Evolutionary conservation across 805 yeast genomes (phyloP).

Genomic region (Teunomyces aglyptinius): DNA sequence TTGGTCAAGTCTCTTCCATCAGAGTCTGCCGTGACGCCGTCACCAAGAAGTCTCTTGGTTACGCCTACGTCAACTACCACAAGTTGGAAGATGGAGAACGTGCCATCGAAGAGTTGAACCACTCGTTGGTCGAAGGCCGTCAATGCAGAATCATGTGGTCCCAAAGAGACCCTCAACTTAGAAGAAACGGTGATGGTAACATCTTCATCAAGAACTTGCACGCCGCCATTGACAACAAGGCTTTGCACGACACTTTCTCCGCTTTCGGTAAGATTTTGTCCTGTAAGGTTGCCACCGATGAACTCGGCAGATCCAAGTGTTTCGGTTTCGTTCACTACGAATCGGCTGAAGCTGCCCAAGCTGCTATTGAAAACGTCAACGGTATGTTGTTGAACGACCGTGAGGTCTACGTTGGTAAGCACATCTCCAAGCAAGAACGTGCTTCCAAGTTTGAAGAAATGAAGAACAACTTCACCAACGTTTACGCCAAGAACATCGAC

Average conservation of each 20-base stretch:
- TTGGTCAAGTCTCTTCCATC: slow-evolving; percentile 94
- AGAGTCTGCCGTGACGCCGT: slow-evolving; percentile 99
- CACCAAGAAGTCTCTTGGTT: slow-evolving; percentile 94
- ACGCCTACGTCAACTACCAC: slow-evolving; percentile 97
- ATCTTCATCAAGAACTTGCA: slow-evolving; percentile 97
- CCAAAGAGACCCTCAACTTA: slow-evolving; percentile 94
- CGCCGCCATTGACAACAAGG: slow-evolving; percentile 98
- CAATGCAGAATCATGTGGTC: slow-evolving; percentile 99
- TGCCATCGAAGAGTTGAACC: slow-evolving; percentile 95
- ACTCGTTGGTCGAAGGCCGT: slow-evolving; percentile 87
- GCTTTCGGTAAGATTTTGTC: slow-evolving; percentile 95
- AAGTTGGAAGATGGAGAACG: slow-evolving; percentile 84
- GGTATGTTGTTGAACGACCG: slow-evolving; percentile 97
- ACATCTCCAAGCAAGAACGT: slow-evolving; percentile 89
- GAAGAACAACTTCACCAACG: slow-evolving; percentile 92
- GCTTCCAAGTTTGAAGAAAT: slow-evolving; percentile 87
- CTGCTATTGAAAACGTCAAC: slow-evolving; percentile 95
- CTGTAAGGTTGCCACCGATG: slow-evolving; percentile 96
- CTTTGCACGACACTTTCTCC: slow-evolving; percentile 95
- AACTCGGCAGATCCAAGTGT: slow-evolving; percentile 86
- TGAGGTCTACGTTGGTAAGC: slow-evolving; percentile 95
- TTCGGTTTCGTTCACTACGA: slow-evolving; percentile 98
- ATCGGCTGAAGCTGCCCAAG: slow-evolving; percentile 84
- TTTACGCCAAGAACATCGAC: slow-evolving; percentile 88
- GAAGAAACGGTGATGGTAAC: slow-evolving; percentile 96